Base-by-base conservation (phyloP, 352 stramenopile genomes). In the Phytophthora pisi region DNA sequence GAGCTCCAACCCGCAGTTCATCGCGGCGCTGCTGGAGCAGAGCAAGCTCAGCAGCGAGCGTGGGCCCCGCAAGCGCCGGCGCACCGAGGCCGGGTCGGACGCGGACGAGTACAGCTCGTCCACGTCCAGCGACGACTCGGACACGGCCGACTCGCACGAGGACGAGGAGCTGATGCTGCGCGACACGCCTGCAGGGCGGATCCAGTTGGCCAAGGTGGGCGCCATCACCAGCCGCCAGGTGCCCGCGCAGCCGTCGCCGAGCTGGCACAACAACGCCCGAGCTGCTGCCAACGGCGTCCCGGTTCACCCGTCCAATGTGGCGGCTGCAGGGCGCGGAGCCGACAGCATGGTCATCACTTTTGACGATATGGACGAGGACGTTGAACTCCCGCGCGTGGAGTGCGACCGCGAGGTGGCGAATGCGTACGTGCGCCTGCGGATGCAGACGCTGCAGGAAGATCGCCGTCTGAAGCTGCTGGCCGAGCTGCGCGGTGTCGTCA, bases 401-500 rank as follows among this genome's bases (percentile, higher is more conserved):
- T 75, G 68, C 47, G 68, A 75, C 52, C 62, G 57, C 11, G 31
- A 63, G 50, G 47, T 75, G n/a, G 68, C 68, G 18, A 72, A 67
- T 23, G 64, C 72, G n/a, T 75, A 72, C 64, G 36, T 76, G 2
- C 68, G 58, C 51, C 54, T 72, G 16, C 63, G 59, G 3, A 66
- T 68, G n/a, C 65, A 78, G 51, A 66, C 64, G 16, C 45, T 82
- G 36, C 52, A 67, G 28, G 65, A 84, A 51, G 68, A 81, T 26
- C 68, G 68, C 30, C 74, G 74, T 2, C 49, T 72, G n/a, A 75
- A 79, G 40, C 74, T 84, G 23, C 53, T 81, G 45, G 68, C 62
- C 0, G 73, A 84, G 42, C 68, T 84, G 16, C 74, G 68, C 26
- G 65, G 61, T 7, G 57, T 84, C 30, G 66, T 84, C n/a, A 42